phyloP scores from a whole-genome alignment of 2,329 filamentous ascomycete species.

The Aureobasidium sp. region DNA sequence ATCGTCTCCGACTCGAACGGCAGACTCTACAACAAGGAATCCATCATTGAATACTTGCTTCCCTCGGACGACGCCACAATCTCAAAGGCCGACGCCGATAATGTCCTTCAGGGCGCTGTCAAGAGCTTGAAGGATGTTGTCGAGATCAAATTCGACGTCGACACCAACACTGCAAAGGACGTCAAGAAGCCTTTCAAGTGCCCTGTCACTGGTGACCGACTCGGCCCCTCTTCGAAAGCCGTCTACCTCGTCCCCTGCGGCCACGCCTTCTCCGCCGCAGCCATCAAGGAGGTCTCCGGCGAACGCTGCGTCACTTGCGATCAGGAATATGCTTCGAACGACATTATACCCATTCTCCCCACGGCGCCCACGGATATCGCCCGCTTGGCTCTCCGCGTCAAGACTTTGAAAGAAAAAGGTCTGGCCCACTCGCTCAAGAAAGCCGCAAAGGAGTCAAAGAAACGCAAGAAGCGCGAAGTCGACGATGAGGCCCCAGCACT shows the following conservation, averaged over 20 bases:
- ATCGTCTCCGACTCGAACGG: slow-evolving; percentile 82
- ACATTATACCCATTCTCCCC: slow-evolving; percentile 78
- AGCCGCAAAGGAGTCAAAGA: slow-evolving; percentile 60
- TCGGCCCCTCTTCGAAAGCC: slow-evolving; percentile 63
- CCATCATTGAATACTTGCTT: slow-evolving; percentile 65
- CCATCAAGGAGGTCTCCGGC: slow-evolving; percentile 57
- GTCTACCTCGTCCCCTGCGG: slow-evolving; percentile 93
- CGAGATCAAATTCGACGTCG: slow-evolving; percentile 68
- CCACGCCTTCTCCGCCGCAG: slow-evolving; percentile 83
- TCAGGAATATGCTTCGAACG: slow-evolving; percentile 61
- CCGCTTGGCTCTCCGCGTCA: slow-evolving; percentile 57
- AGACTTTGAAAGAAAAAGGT: slow-evolving; percentile 62
- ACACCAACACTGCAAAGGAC: slow-evolving; percentile 35
- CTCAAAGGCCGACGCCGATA: slow-evolving; percentile 51
- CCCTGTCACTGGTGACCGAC: slow-evolving; percentile 76
- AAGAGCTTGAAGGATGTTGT: slow-evolving; percentile 80
- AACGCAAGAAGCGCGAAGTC: slow-evolving; percentile 46
- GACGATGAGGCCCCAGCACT: slow-evolving; percentile 18
- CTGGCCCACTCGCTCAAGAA: slow-evolving; percentile 88
- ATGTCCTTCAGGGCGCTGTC: slow-evolving; percentile 56
- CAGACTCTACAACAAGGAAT: slow-evolving; percentile 90
- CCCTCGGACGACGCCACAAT: slow-evolving; percentile 45
- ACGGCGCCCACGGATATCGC: slow-evolving; percentile 63
- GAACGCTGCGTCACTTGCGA: slow-evolving; percentile 64
- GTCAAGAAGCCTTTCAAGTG: slow-evolving; percentile 63